These are phyloP conservation scores for Vigna unguiculata DNA, from an alignment of 306 rosid species.

Conservation along the genomic window DNA sequence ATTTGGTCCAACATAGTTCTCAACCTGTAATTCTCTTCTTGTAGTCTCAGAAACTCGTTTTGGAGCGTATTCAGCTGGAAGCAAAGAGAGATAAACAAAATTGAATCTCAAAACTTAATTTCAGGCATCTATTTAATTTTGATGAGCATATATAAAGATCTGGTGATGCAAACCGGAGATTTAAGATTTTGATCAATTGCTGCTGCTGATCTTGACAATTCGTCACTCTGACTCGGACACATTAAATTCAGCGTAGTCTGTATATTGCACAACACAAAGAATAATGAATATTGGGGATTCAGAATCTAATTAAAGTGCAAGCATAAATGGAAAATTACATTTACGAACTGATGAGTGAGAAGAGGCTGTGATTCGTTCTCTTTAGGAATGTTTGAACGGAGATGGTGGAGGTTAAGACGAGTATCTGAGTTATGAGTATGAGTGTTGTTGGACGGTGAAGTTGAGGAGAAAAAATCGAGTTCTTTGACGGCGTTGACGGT, in stretches of 20 bases:
- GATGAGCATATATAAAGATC: neutral
- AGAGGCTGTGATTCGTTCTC: neutral
- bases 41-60: conserved; percentile 42
- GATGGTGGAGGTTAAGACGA: neutral
- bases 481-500: conserved; percentile 36
- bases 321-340: neutral
- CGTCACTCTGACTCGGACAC: neutral
- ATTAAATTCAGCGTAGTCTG: conserved; percentile 48
- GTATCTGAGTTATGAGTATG: neutral
- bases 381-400: neutral
- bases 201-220: conserved; percentile 3
- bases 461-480: conserved; percentile 44
- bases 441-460: neutral
- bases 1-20: conserved; percentile 49
- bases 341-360: neutral
- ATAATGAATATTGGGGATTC: neutral
- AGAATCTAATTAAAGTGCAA: neutral
- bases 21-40: conserved; percentile 47
- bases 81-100: neutral
- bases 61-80: conserved; percentile 32
- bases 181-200: conserved; percentile 1
- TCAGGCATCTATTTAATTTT: neutral
- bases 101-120: neutral
- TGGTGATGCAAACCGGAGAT: conserved; percentile 27
- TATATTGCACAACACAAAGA: neutral